phyloP scores from a whole-genome alignment of 2,329 filamentous ascomycete genomes.

The Colletotrichum sp. region DNA sequence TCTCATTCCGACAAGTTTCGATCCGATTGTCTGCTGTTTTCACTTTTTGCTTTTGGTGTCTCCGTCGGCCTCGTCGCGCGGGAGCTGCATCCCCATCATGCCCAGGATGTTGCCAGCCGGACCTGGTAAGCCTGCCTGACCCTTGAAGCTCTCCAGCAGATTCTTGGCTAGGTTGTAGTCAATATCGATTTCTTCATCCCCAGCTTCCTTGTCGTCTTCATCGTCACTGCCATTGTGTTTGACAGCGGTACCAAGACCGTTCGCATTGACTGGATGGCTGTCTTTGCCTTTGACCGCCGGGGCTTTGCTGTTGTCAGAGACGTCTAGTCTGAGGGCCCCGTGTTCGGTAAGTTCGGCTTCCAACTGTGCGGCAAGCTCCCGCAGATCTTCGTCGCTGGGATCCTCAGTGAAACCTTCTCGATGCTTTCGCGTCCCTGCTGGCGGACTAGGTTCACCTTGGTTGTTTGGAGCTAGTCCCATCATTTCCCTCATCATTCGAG shows the following conservation, averaged over 20 bases:
- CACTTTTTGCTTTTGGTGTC: conserved; percentile 28
- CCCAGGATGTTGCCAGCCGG: conserved; percentile 88
- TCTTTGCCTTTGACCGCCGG: conserved; percentile 29
- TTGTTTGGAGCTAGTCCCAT: conserved; percentile 67
- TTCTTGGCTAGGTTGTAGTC: conserved; percentile 92
- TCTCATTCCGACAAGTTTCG: neutral
- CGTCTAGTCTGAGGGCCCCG: conserved; percentile 66
- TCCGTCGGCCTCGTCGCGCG: conserved; percentile 74
- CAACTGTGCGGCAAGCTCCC: conserved; percentile 70
- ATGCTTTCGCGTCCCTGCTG: conserved; percentile 29
- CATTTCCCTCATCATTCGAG: conserved; percentile 89
- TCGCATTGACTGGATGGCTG: neutral
- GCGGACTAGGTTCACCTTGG: neutral
- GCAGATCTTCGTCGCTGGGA: conserved; percentile 59
- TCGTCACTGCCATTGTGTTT: conserved; percentile 23
- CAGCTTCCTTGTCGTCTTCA: conserved; percentile 53
- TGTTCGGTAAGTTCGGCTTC: conserved; percentile 74
- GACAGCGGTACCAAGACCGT: neutral
- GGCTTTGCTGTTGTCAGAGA: conserved; percentile 31
- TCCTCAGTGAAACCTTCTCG: conserved; percentile 44
- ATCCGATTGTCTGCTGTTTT: neutral
- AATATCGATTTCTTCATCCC: conserved; percentile 69
- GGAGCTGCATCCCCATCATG: conserved; percentile 83
- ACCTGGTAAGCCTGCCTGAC: conserved; percentile 83
- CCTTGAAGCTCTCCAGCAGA: conserved; percentile 89